Evolutionary conservation across 495 filamentous ascomycete genomes (phyloP).

Genomic region (Hypoxylon fragiforme): DNA sequence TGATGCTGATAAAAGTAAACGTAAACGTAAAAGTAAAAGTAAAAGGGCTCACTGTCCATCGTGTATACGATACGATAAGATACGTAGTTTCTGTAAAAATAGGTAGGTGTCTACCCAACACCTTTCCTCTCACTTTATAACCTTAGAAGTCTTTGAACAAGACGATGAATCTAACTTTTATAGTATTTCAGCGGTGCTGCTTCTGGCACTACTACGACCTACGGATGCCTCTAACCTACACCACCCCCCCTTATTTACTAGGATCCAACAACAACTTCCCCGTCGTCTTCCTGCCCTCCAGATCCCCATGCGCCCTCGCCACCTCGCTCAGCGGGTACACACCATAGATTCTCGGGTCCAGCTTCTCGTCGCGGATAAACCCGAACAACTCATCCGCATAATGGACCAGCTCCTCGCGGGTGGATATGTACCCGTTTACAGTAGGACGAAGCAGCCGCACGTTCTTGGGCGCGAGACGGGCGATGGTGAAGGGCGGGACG

Average conservation of each 20-base stretch:
- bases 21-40: too few species aligned
- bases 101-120: too few species aligned
- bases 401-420: conserved; percentile 72
- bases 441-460: conserved; percentile 75
- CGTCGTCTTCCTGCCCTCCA: conserved; percentile 80
- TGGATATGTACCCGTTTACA: conserved; percentile 73
- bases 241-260: conserved; percentile 29
- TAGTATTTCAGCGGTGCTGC: too few species aligned
- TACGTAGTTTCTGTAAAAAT: too few species aligned
- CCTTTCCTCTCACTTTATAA: too few species aligned
- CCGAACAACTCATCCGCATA: conserved; percentile 76
- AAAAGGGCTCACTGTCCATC: too few species aligned
- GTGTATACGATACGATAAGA: too few species aligned
- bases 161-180: too few species aligned
- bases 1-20: too few species aligned
- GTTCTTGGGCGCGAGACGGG: conserved; percentile 75
- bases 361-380: conserved; percentile 65
- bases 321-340: conserved; percentile 81
- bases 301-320: conserved; percentile 73
- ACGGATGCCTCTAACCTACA: too few species aligned
- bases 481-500: conserved; percentile 73
- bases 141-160: too few species aligned
- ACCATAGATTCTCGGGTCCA: conserved; percentile 78
- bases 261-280: conserved; percentile 71
- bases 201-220: too few species aligned